These are phyloP conservation scores for Lichtheimia corymbifera DNA, from an alignment of 371 early-diverging fungal genomes.

Conservation along the genomic window DNA sequence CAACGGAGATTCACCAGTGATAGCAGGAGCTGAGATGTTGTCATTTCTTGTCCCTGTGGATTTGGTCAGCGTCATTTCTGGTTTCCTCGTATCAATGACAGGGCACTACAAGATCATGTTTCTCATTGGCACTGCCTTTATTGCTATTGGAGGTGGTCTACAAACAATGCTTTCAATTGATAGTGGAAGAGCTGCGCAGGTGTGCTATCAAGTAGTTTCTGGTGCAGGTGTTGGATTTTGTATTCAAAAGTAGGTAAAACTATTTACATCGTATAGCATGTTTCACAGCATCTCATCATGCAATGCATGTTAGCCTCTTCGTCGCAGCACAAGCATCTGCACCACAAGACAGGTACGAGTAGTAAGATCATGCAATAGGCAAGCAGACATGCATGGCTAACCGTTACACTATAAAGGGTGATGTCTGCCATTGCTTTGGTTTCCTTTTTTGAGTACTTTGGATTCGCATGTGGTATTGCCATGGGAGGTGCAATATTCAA, in stretches of 20 bases:
- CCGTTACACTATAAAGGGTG: conserved; percentile 15
- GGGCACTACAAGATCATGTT: conserved; percentile 54
- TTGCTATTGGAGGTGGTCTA: conserved; percentile 47
- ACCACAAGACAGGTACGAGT: background rate
- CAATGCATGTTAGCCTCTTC: background rate
- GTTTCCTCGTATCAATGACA: conserved; percentile 47
- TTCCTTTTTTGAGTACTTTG: conserved; percentile 64
- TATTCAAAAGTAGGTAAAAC: conserved; percentile 39
- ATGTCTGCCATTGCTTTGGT: conserved; percentile 55
- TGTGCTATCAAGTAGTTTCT: conserved; percentile 45
- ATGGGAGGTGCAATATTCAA: conserved; percentile 54
- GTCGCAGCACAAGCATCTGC: conserved; percentile 13
- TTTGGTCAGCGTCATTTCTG: conserved; percentile 48
- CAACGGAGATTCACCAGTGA: conserved; percentile 44
- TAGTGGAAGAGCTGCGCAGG: conserved; percentile 30
- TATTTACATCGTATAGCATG: background rate
- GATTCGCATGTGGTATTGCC: conserved; percentile 71
- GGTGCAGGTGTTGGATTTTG: conserved; percentile 56
- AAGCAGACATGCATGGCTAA: background rate
- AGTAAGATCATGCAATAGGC: background rate
- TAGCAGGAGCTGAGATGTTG: conserved; percentile 61
- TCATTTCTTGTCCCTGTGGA: conserved; percentile 65
- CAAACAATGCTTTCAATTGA: conserved; percentile 43
- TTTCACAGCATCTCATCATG: background rate
- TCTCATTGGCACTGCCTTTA: conserved; percentile 50